Evolutionary conservation across 169 alveolate genomes (phyloP).

Genomic region (Ichthyophthirius multifiliis): DNA sequence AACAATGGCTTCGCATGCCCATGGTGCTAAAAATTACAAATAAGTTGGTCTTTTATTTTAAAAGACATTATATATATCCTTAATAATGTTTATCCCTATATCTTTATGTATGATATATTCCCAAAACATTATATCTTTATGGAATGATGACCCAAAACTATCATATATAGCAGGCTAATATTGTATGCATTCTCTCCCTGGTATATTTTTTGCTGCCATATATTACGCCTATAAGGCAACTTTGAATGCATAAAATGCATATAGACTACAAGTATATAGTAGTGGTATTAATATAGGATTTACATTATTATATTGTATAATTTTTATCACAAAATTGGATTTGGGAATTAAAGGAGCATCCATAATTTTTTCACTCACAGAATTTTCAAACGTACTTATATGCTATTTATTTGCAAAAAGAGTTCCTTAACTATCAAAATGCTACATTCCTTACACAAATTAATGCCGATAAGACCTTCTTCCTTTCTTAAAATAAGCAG

Average conservation of each 20-base stretch:
- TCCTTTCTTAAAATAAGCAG: neutral
- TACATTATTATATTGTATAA: neutral
- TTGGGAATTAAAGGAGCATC: slow-evolving; percentile 21
- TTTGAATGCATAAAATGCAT: slow-evolving; percentile 22
- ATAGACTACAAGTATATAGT: slow-evolving; percentile 16
- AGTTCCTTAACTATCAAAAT: neutral
- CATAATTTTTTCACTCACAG: neutral
- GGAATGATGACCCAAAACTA: neutral
- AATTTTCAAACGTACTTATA: slow-evolving; percentile 1
- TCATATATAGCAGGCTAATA: neutral
- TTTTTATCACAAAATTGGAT: slow-evolving; percentile 2
- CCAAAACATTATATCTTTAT: neutral
- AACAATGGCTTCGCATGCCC: slow-evolving; percentile 6
- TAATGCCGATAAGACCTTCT: neutral
- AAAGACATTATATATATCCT: neutral
- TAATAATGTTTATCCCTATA: neutral
- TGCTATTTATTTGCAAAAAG: neutral
- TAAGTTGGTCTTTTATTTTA: neutral
- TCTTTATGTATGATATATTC: neutral
- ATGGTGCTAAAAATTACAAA: neutral
- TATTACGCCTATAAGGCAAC: neutral
- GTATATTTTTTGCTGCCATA: neutral
- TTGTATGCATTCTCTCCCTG: neutral
- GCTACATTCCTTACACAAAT: neutral
- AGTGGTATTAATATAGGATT: neutral